Conservation (phyloP, 495 filamentous ascomycete genomes). For the Penicillium turbatum region DNA sequence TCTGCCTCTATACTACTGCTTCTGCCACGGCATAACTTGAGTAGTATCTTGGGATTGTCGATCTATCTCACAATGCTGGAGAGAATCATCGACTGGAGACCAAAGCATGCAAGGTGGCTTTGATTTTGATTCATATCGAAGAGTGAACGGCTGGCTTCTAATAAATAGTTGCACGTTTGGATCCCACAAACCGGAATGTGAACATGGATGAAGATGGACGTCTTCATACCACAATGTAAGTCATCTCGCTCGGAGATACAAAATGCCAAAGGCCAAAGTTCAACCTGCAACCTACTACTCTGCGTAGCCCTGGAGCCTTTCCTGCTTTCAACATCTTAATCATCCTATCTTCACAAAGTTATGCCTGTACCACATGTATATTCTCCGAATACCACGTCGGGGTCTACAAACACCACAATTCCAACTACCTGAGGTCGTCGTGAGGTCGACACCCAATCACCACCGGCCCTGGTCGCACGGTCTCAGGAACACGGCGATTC, state of each 20-base stretch:
- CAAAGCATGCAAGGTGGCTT: background rate
- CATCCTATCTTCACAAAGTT: background rate
- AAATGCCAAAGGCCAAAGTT: no score
- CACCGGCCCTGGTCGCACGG: background rate
- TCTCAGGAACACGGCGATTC: background rate
- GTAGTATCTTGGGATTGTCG: background rate
- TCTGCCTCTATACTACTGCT: no score
- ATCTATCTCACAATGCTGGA: background rate
- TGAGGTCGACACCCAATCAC: slow-evolving; percentile 2
- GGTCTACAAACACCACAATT: no score
- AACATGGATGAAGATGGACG: background rate
- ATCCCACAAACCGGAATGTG: background rate
- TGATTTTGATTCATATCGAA: background rate
- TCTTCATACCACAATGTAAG: no score
- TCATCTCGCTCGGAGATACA: no score
- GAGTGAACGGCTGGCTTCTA: no score
- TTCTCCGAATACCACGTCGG: background rate
- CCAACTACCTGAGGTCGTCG: background rate
- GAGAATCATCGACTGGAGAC: background rate
- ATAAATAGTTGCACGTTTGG: no score
- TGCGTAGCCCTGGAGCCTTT: no score
- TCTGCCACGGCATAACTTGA: background rate
- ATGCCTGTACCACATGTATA: background rate
- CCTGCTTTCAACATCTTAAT: no score
- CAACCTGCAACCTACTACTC: no score